These are phyloP conservation scores for Albophoma yamanashiensis DNA, from an alignment of 2,329 filamentous ascomycete genomes.

Conservation along the genomic window DNA sequence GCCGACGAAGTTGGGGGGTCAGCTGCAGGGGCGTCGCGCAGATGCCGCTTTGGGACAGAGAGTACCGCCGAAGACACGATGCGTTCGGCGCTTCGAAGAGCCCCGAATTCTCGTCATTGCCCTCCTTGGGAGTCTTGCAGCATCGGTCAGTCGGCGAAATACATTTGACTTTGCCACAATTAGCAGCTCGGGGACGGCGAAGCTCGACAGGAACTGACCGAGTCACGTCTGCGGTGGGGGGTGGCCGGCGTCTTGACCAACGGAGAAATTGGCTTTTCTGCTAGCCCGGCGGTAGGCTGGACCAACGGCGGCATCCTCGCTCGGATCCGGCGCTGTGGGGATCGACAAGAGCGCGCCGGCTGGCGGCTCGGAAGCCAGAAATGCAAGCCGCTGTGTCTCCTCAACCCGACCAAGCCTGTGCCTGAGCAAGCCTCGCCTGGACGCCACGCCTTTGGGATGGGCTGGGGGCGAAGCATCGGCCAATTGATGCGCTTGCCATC, in stretches of 20 bases:
- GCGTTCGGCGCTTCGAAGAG: background rate
- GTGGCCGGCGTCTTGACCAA: background rate
- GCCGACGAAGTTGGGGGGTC: background rate
- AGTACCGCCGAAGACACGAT: background rate
- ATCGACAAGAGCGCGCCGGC: background rate
- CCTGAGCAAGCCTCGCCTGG: background rate
- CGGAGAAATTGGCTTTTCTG: background rate
- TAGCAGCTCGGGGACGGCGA: background rate
- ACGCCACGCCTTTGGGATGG: background rate
- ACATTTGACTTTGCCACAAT: background rate
- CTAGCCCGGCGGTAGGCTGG: background rate
- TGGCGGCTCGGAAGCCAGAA: background rate
- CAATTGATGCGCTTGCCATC: background rate
- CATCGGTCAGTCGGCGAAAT: background rate
- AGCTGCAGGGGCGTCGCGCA: background rate
- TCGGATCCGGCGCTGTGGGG: background rate
- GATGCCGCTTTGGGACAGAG: background rate
- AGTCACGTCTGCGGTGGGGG: background rate
- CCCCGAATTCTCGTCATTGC: background rate
- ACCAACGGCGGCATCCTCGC: background rate
- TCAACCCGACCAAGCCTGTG: background rate
- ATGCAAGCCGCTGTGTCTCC: background rate
- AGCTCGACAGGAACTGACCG: background rate
- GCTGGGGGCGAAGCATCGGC: background rate
- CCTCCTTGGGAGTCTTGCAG: background rate